Conservation (phyloP, 2,329 filamentous ascomycete species). For the Westerdykella sp. region DNA sequence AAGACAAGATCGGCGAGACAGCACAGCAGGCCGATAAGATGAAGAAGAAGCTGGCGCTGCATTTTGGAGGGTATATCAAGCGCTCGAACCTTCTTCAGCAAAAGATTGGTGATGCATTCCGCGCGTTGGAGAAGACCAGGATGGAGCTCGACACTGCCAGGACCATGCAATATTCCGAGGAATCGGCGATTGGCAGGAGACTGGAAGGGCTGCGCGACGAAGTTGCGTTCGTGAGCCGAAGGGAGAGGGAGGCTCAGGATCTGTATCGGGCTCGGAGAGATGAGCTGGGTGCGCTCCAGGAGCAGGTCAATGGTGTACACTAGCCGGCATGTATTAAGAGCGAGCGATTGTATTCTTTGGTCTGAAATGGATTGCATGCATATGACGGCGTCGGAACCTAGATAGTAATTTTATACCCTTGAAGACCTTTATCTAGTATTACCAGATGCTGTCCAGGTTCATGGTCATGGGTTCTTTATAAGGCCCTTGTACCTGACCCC, state of each 20-base stretch:
- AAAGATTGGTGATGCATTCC: conserved; percentile 71
- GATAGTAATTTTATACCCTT: not conserved
- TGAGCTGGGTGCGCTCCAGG: conserved; percentile 61
- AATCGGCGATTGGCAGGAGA: conserved; percentile 65
- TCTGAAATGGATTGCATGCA: not conserved
- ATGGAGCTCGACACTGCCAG: conserved; percentile 68
- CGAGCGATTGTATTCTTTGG: not conserved
- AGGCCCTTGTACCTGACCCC: too few relatives aligned
- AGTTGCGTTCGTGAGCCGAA: conserved; percentile 68
- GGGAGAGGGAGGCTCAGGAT: conserved; percentile 89
- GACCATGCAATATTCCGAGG: conserved; percentile 71
- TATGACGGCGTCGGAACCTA: not conserved
- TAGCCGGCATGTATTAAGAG: conserved; percentile 3
- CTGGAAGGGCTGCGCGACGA: conserved; percentile 75
- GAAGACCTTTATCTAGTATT: too few relatives aligned
- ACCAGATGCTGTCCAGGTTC: too few relatives aligned
- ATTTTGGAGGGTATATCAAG: conserved; percentile 85
- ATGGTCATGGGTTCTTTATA: too few relatives aligned
- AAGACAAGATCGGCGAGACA: conserved; percentile 64
- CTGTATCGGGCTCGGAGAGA: conserved; percentile 69
- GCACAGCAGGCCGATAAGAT: conserved; percentile 80
- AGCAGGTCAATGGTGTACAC: conserved; percentile 33
- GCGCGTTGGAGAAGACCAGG: conserved; percentile 66
- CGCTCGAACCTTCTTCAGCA: conserved; percentile 72
- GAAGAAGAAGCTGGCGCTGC: conserved; percentile 85